These are phyloP conservation scores for Colletotrichum truncatum DNA, from an alignment of 2,329 filamentous ascomycete species.

Conservation along the genomic window DNA sequence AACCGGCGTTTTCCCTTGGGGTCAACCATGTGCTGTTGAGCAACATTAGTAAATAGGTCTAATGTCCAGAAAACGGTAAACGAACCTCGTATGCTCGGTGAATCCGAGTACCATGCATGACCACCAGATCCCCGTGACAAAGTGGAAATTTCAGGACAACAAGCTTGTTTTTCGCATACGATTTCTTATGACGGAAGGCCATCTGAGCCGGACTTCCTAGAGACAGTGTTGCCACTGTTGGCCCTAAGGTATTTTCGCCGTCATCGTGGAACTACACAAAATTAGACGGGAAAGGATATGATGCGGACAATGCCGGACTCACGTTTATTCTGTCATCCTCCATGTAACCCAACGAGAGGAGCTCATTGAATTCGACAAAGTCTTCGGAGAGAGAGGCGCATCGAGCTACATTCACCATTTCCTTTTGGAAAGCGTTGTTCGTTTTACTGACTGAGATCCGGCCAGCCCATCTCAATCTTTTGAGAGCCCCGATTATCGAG, in stretches of 20 bases:
- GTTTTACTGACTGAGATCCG: constrained; percentile 46
- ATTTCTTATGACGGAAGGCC: constrained; percentile 64
- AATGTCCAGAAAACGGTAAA: not conserved
- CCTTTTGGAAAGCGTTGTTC: constrained; percentile 26
- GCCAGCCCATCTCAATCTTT: constrained; percentile 65
- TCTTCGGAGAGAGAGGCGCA: constrained; percentile 34
- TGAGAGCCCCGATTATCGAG: constrained; percentile 58
- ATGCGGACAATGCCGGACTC: constrained; percentile 33
- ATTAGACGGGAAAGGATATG: not conserved
- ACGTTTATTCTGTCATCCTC: constrained; percentile 66
- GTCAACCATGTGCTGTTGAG: constrained; percentile 57
- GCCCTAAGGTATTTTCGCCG: constrained; percentile 69
- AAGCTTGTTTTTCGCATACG: constrained; percentile 23
- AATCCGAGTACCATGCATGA: constrained; percentile 69
- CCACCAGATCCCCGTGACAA: constrained; percentile 70
- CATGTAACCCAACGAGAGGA: constrained; percentile 71
- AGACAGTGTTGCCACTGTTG: constrained; percentile 69
- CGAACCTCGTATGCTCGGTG: constrained; percentile 67
- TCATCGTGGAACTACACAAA: constrained; percentile 70
- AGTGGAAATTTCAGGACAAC: constrained; percentile 52
- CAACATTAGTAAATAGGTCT: constrained; percentile 30
- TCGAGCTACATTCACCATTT: not conserved
- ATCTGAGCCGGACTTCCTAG: constrained; percentile 67
- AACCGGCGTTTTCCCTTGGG: constrained; percentile 61
- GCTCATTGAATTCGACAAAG: constrained; percentile 66